Evolutionary conservation across 2,329 filamentous ascomycete genomes (phyloP), one percentile per base, ranked within the genome.

Genomic region (Nemania serpens): DNA sequence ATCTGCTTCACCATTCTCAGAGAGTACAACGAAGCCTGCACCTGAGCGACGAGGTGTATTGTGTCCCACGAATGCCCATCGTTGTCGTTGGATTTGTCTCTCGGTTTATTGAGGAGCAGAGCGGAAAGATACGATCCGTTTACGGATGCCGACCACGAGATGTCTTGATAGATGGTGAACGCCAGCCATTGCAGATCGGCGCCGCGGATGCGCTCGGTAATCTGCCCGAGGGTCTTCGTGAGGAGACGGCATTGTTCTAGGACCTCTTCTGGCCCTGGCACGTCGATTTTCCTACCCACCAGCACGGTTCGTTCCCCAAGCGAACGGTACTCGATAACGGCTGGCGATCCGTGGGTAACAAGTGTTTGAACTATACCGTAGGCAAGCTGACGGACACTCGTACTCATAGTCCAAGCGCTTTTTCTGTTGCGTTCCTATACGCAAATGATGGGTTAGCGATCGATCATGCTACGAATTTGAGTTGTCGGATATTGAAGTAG

Each of bases 21-120:
- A 0, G 87, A 89, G 69, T 90, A 90, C 5, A 85, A 73, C 0
- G 81, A 78, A 4, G 84, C 84, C 55, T 88, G 84, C 0, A 86
- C 73, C 64, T 88, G 84, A 0, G 87, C 86, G 9, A 80, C 72
- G 49, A 89, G 78, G 67, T 91, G 88, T 45, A 89, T 74, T 17
- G 82, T 75, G 10, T 82, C 77, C 89, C 88, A 91, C 1, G 78
- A 75, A 66, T 72, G 49, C 68, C 65, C 47, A 37, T 75, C 66
- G 11, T 77, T 56, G 1, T 68, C 67, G n/a, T 76, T 71, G 2
- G 67, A 69, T 0, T 61, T 60, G n/a, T 5, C 6, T 18, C 61
- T 69, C n/a, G 68, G 66, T 18, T 73, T 50, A 10, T 64, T 51
- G 13, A 78, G 62, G 6, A 75, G 63, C n/a, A 66, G 61, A 4